A percentile compares a stretch with the other conserved stretches of the same genome.
Evolutionary conservation across 2,329 filamentous ascomycete species (phyloP).

Genomic region (Zymoseptoria crescenta): DNA sequence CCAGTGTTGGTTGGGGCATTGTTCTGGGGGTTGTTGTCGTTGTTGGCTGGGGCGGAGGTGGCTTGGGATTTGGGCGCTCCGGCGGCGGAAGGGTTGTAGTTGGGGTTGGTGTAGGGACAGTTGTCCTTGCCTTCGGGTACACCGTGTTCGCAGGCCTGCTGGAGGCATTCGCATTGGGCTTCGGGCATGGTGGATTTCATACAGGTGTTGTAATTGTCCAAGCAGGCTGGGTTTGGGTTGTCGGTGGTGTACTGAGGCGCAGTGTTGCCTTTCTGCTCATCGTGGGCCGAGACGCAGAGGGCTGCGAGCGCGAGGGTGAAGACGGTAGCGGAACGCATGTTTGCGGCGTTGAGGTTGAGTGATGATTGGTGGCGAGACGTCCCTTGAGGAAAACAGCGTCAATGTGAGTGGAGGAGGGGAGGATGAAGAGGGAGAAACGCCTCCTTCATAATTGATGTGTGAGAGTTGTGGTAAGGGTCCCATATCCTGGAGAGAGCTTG

Average conservation of each 20-base stretch:
- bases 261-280: neutral
- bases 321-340: neutral
- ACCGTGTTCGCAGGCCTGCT: neutral
- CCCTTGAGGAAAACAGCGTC: neutral
- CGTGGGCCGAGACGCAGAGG: neutral
- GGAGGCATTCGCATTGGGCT: neutral
- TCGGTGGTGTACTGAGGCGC: neutral
- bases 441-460: neutral
- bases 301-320: neutral
- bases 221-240: neutral
- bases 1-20: neutral
- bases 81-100: no score
- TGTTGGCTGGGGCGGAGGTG: neutral
- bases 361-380: neutral
- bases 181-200: neutral
- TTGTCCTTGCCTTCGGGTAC: neutral
- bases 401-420: neutral
- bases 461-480: neutral
- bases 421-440: neutral
- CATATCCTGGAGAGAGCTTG: neutral
- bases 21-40: neutral
- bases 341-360: neutral
- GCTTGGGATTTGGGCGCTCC: neutral
- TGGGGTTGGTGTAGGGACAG: neutral
- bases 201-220: neutral